phyloP scores from a whole-genome alignment of 2,329 filamentous ascomycete genomes.

The Botryotinia globosa region DNA sequence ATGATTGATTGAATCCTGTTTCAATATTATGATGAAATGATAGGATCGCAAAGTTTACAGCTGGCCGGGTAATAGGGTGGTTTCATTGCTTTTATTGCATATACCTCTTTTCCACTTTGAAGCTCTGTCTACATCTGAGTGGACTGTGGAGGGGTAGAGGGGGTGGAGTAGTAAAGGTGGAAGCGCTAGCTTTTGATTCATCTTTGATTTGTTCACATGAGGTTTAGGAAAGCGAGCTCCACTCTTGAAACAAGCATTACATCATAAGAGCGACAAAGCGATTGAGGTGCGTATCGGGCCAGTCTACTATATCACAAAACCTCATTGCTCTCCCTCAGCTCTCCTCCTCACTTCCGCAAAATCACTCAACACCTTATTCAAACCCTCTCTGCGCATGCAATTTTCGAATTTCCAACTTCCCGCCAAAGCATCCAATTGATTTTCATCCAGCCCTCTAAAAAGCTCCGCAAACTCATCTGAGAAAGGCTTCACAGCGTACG shows the following conservation, averaged over 20 bases:
- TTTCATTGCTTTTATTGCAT: background rate
- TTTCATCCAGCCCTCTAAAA: slow-evolving; percentile 50
- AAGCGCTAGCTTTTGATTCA: background rate
- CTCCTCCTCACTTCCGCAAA: slow-evolving; percentile 20
- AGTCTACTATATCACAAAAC: no score
- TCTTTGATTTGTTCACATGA: background rate
- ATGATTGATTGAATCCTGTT: background rate
- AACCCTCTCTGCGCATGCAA: slow-evolving; percentile 46
- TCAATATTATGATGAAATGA: no score
- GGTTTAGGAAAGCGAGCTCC: background rate
- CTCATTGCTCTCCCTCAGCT: background rate
- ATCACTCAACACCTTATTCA: slow-evolving; percentile 32
- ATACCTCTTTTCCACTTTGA: background rate
- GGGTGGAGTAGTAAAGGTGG: background rate
- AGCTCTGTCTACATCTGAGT: background rate
- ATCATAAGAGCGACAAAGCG: background rate
- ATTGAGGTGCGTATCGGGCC: no score
- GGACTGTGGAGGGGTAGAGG: background rate
- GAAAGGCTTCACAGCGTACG: slow-evolving; percentile 50
- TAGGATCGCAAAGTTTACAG: background rate
- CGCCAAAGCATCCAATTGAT: slow-evolving; percentile 50
- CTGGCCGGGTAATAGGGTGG: background rate
- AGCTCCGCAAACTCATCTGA: slow-evolving; percentile 54
- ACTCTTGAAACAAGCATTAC: background rate
- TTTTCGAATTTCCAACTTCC: slow-evolving; percentile 51